These are phyloP conservation scores for Euphorbia pulcherrima DNA, from an alignment of 345 rosid species.

Conservation along the genomic window DNA sequence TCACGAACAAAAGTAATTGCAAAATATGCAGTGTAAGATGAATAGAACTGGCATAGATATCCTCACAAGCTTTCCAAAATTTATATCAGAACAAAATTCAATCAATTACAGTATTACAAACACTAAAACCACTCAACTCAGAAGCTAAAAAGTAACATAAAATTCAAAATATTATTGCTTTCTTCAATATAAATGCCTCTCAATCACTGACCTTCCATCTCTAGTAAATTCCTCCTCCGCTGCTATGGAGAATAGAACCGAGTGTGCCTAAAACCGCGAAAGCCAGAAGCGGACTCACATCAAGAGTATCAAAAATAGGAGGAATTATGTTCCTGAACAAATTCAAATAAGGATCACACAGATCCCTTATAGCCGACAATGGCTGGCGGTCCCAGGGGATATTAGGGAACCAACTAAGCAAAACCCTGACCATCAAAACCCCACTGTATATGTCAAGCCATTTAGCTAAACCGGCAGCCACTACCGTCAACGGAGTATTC, in stretches of 20 bases:
- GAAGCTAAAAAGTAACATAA: background rate
- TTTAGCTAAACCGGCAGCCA: slow-evolving; percentile 74
- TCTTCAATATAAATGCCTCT: background rate
- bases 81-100: slow-evolving; percentile 6
- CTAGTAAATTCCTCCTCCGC: slow-evolving; percentile 34
- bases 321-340: slow-evolving; percentile 83
- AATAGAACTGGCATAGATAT: background rate
- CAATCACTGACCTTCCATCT: background rate
- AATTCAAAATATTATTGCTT: slow-evolving; percentile 1
- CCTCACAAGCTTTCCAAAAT: slow-evolving; percentile 7
- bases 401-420: slow-evolving; percentile 95
- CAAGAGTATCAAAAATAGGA: slow-evolving; percentile 70
- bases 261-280: slow-evolving; percentile 73
- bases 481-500: slow-evolving; percentile 77
- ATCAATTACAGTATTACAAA: background rate
- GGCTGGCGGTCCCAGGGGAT: slow-evolving; percentile 92
- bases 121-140: background rate
- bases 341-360: slow-evolving; percentile 82
- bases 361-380: slow-evolving; percentile 69
- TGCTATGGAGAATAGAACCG: slow-evolving; percentile 56
- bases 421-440: slow-evolving; percentile 82
- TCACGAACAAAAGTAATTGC: background rate
- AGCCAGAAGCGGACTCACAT: slow-evolving; percentile 78
- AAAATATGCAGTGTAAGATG: background rate
- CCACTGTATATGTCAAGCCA: slow-evolving; percentile 90